Evolutionary conservation across 2,329 filamentous ascomycete species (phyloP), one percentile per base, ranked within the genome.

Genomic region (Domatiomyces globalis): DNA sequence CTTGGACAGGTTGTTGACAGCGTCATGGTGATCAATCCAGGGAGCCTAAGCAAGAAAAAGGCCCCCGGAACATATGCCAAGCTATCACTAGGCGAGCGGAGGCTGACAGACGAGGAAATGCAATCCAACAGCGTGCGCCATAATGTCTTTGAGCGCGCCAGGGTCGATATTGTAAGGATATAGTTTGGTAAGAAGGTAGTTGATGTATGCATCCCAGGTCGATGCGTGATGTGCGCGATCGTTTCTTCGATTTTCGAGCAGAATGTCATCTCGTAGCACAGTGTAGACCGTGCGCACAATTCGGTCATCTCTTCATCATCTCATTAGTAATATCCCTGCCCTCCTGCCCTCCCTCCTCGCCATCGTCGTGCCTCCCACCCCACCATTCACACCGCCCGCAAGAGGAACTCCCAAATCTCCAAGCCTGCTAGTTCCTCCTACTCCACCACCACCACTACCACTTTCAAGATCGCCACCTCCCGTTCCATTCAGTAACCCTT

Each of bases 11-110:
- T 95, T 43, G 82, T 96, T 9, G 87, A 95, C 63, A 87, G 84
- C 59, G 88, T 95, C 0, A 69, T 96, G 5, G 81, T 88, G 10
- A 84, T 98, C 62, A 98, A 98, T 65, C 90, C 92, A 0, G 90
- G 92, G 4, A 83, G 80, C 48, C 70, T 95, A 33, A 92, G 87
- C 15, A 95, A 94, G 69, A 80, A 85, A 51, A 82, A 81, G 53
- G 88, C 83, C 1, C 77, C 89, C 0, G 92, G 92, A 5, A 95
- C 88, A 0, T 96, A 84, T 66, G 86, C 87, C 1, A 81, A 83
- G 48, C 77, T 98, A 74, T 79, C 79, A 18, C 69, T 96, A 5
- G 77, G 85, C 56, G 81, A 85, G 1, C 79, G 83, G 12, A 67
- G 67, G 5, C 58, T 84, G 43, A 74, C 70, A 0, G 76, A 81